Base-by-base conservation (phyloP, 768 basidiomycete genomes). In the Termitomyces sp. region DNA sequence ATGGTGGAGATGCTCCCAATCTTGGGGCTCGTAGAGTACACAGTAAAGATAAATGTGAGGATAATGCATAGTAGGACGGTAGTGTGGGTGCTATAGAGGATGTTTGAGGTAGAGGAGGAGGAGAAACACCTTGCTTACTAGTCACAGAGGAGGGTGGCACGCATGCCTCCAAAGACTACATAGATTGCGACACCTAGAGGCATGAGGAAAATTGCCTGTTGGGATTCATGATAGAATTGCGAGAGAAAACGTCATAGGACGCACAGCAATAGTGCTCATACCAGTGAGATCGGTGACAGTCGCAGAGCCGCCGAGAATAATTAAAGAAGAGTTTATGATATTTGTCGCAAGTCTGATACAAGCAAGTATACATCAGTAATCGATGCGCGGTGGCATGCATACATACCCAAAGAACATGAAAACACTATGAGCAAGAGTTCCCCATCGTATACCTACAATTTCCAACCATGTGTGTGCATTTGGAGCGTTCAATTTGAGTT, bases 401-500 rank as follows among this genome's bases (percentile, higher is more conserved):
- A 39, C 75, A 0, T 55, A 81, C 82, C 90, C 93, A 66, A 96
- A 96, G 76, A 91, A 88, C 78, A 95, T 85, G 77, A 96, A 95
- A 7, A 92, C 75, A 3, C 87, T 57, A 72, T 97, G 95, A 0
- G 90, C 92, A 14, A 78, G 60, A 6, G 70, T 83, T 0, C 94
- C 95, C 90, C 93, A 98, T 12, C 90, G 79, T 1, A 75, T 79
- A 2, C 80, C 83, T 53, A 95, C 83, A 62, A 97, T 93, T 68
- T 97, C 92, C 20, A 94, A 79, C 85, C 87, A 97, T 18, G 92
- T 95, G 56, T 91, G 88, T 0, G 88, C 87, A 59, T 87, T 86
- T 0, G 94, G 92, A 1, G 95, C 94, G 59, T 97, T 92, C 22
- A 91, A 72, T 71, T 98, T 97, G 58, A 96, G 80, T 67, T 96